phyloP scores from a whole-genome alignment of 345 rosid species.

The Barbarea vulgaris region DNA sequence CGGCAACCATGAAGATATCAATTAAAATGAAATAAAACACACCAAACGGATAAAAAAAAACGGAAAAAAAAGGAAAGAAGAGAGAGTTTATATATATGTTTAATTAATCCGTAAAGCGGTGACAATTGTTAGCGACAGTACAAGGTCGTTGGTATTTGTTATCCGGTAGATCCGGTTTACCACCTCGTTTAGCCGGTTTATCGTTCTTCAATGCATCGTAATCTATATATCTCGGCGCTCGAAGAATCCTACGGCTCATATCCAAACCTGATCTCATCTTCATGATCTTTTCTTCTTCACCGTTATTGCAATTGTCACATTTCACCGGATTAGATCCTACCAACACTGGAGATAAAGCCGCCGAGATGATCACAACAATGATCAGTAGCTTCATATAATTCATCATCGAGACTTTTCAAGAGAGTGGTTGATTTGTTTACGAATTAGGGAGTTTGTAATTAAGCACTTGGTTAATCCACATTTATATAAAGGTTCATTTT shows the following conservation, averaged over 20 bases:
- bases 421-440: not conserved
- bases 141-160: conserved; percentile 49
- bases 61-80: too few species aligned
- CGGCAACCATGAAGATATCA: not conserved
- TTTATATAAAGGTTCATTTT: not conserved
- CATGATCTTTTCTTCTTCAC: not conserved
- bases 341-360: not conserved
- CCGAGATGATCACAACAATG: not conserved
- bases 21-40: not conserved
- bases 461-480: not conserved
- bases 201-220: conserved; percentile 33
- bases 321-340: not conserved
- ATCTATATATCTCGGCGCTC: conserved; percentile 29
- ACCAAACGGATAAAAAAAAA: not conserved
- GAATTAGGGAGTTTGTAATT: not conserved
- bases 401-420: not conserved
- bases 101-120: conserved; percentile 31
- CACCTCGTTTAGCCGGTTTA: conserved; percentile 31
- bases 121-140: conserved; percentile 35
- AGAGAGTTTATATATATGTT: not conserved
- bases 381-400: conserved; percentile 6
- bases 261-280: not conserved
- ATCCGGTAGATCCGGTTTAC: conserved; percentile 22
- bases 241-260: conserved; percentile 19
- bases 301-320: conserved; percentile 6